Conservation (phyloP, 768 basidiomycete genomes). For the Hydnum rufescens region DNA sequence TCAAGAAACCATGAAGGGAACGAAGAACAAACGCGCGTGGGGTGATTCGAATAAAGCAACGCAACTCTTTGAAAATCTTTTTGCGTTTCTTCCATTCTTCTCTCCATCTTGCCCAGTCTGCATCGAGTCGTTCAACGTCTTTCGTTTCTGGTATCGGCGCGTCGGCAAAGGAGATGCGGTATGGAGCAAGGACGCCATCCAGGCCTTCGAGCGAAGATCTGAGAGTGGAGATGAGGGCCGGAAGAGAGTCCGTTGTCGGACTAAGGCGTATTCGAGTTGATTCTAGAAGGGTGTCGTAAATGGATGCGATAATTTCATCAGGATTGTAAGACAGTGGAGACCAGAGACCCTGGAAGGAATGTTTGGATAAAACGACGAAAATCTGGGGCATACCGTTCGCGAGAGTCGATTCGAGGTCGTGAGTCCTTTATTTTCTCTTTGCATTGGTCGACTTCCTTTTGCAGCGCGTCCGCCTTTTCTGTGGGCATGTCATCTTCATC, state of each 20-base stretch:
- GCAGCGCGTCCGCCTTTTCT: conserved; percentile 39
- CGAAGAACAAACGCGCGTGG: too few species aligned
- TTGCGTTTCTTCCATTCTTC: conserved; percentile 59
- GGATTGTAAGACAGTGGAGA: too few species aligned
- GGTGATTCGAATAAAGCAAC: too few species aligned
- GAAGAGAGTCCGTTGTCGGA: conserved; percentile 53
- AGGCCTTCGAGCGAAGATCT: conserved; percentile 29
- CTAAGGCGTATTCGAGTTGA: conserved; percentile 38
- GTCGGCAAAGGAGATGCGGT: conserved; percentile 32
- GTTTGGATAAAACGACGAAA: conserved; percentile 3
- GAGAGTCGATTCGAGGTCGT: conserved; percentile 13
- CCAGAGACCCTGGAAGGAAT: not conserved
- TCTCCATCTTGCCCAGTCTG: conserved; percentile 63
- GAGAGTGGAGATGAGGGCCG: conserved; percentile 18
- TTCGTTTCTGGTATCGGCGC: conserved; percentile 44
- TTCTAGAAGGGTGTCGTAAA: conserved; percentile 25
- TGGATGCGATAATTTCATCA: too few species aligned
- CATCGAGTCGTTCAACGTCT: conserved; percentile 47
- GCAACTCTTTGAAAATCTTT: conserved; percentile 63
- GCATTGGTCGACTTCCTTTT: conserved; percentile 33
- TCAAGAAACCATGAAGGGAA: too few species aligned
- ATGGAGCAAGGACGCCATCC: conserved; percentile 33
- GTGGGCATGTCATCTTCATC: conserved; percentile 44
- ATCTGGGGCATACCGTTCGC: conserved; percentile 9
- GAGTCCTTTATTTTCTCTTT: conserved; percentile 40